phyloP scores from a whole-genome alignment of 2,329 filamentous ascomycete species.

The Colletotrichum sp. region DNA sequence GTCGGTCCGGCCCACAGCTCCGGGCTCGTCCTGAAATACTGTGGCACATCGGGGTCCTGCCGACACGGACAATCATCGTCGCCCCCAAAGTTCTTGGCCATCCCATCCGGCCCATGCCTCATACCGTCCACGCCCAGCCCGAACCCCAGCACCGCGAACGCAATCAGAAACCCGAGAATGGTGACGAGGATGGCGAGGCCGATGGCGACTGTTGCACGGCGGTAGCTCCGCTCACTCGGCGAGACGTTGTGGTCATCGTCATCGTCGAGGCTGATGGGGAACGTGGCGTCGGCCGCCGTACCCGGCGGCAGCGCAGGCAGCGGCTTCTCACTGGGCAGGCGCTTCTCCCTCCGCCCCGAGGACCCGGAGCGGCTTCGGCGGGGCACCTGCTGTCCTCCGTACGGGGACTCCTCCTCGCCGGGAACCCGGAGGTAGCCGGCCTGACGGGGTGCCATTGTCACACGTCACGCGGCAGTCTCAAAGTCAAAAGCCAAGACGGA shows the following conservation, averaged over 20 bases:
- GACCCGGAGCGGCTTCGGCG: conserved; percentile 10
- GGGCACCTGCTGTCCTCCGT: background rate
- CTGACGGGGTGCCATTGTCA: conserved; percentile 9
- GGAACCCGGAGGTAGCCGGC: conserved; percentile 18
- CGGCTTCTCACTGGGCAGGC: conserved; percentile 21
- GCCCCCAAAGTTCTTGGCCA: conserved; percentile 19
- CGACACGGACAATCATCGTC: conserved; percentile 31
- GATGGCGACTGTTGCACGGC: conserved; percentile 3
- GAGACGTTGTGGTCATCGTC: background rate
- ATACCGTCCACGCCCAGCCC: conserved; percentile 22
- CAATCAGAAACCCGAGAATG: conserved; percentile 37
- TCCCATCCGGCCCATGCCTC: conserved; percentile 21
- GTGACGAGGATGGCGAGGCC: conserved; percentile 28
- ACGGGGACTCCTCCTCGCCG: conserved; percentile 4
- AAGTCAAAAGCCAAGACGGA: background rate
- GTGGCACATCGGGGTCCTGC: conserved; percentile 51
- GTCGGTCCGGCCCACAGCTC: conserved; percentile 70
- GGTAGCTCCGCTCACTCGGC: background rate
- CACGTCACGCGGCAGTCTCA: background rate
- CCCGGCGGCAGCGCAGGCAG: conserved; percentile 19
- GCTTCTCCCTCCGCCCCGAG: conserved; percentile 20
- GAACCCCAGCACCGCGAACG: conserved; percentile 42
- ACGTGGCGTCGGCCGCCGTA: background rate
- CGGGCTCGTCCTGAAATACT: conserved; percentile 68
- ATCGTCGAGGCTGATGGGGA: background rate